Percentiles rank a stretch among this genome's conserved stretches.
These are phyloP conservation scores for Naganishia friedmannii DNA, from an alignment of 768 basidiomycete species.

Conservation along the genomic window DNA sequence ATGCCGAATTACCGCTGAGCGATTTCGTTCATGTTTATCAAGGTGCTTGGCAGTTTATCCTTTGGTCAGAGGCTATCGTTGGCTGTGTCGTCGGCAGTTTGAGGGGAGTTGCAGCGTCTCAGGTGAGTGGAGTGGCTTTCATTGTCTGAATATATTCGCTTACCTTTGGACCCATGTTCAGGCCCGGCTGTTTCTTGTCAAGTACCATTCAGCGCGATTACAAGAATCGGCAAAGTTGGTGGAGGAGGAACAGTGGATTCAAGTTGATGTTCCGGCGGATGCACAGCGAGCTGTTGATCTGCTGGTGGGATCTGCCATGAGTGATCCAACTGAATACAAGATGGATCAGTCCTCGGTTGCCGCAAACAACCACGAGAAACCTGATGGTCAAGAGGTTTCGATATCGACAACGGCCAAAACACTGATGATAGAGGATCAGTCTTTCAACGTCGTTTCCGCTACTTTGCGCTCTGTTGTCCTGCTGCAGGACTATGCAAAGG, in stretches of 20 bases:
- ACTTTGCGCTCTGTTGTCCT: slow-evolving; percentile 71
- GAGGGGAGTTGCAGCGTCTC: slow-evolving; percentile 72
- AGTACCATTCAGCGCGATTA: slow-evolving; percentile 78
- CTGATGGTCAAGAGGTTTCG: not conserved
- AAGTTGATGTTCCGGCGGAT: slow-evolving; percentile 65
- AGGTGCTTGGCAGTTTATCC: slow-evolving; percentile 19
- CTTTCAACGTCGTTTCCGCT: slow-evolving; percentile 80
- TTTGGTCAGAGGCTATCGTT: slow-evolving; percentile 71
- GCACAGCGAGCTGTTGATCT: slow-evolving; percentile 71
- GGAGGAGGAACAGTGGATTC: slow-evolving; percentile 92
- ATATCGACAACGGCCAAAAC: slow-evolving; percentile 53
- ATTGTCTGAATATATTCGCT: not conserved
- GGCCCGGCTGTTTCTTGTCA: slow-evolving; percentile 82
- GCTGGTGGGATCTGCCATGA: slow-evolving; percentile 75
- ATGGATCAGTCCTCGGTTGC: slow-evolving; percentile 46
- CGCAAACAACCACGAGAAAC: not conserved
- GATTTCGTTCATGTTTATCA: slow-evolving; percentile 61
- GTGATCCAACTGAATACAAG: slow-evolving; percentile 70
- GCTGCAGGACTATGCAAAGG: slow-evolving; percentile 77
- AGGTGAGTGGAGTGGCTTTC: slow-evolving; percentile 53
- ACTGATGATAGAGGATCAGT: slow-evolving; percentile 67
- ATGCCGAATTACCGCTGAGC: slow-evolving; percentile 66
- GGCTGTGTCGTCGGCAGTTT: slow-evolving; percentile 89
- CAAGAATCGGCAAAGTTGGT: slow-evolving; percentile 80
- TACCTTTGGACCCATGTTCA: slow-evolving; percentile 48